Conservation (phyloP, 331 rosid genomes). For the Rhamnella rubrinervis region DNA sequence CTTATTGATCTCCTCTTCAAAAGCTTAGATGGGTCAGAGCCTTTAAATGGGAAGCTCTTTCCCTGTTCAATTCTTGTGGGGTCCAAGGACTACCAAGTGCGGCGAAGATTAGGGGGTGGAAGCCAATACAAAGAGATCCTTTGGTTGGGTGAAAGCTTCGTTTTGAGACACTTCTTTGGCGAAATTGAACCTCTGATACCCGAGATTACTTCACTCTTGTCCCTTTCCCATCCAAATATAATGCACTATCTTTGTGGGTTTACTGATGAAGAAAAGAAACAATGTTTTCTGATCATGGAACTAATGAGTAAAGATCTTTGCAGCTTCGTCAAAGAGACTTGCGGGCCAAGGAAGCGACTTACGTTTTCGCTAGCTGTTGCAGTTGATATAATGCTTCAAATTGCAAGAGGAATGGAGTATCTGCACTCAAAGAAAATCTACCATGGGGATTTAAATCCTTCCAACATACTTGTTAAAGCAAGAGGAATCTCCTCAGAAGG, state of each 20-base stretch:
- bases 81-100: constrained; percentile 67
- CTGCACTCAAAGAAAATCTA: constrained; percentile 64
- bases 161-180: constrained; percentile 56
- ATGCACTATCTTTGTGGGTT: constrained; percentile 63
- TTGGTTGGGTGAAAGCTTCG: constrained; percentile 88
- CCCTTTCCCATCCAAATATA: constrained; percentile 79
- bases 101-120: constrained; percentile 68
- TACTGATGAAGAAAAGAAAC: constrained; percentile 72
- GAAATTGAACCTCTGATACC: constrained; percentile 55
- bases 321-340: constrained; percentile 58
- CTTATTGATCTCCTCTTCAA: constrained; percentile 50
- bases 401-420: constrained; percentile 88
- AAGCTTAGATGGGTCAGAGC: constrained; percentile 45
- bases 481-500: constrained; percentile 62
- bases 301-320: constrained; percentile 70
- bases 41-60: constrained; percentile 47
- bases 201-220: constrained; percentile 55
- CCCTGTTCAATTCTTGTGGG: constrained; percentile 64
- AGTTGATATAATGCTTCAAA: constrained; percentile 85
- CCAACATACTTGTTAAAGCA: constrained; percentile 60
- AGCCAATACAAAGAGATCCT: constrained; percentile 71
- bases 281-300: constrained; percentile 68
- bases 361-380: constrained; percentile 71
- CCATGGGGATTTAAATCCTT: constrained; percentile 73
- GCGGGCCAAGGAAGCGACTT: constrained; percentile 56